Evolutionary conservation across 805 yeast genomes (phyloP), one percentile per base, ranked within the genome.

Genomic region (Pichia cabralensis): DNA sequence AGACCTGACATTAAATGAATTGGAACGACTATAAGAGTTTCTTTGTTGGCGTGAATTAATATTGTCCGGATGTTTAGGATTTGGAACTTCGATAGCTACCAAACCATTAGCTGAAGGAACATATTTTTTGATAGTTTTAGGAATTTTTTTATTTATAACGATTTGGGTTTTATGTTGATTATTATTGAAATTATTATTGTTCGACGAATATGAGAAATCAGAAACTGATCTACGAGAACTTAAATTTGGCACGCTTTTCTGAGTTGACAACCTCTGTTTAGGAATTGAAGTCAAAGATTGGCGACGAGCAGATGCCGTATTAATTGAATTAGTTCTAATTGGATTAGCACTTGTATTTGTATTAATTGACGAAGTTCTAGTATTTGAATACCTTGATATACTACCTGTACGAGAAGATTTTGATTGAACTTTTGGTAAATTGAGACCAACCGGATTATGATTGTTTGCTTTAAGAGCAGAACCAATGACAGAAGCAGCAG

Each of bases 21-120:
- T n/a, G n/a, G n/a, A n/a, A n/a, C n/a, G n/a, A n/a, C n/a, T n/a
- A n/a, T n/a, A 27, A n/a, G 31, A 21, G 5, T 26, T 22, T 8
- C 11, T 6, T 11, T 27, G 28, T 6, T 10, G 6, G 8, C n/a
- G 30, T 4, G 17, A 9, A 6, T 7, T 14, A 23, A 35, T 35
- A 20, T 36, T 36, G 16, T 40, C 39, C 14, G 39, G 46, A 31
- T 42, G 41, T 17, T 37, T 33, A 6, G 48, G 45, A 10, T 65
- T 67, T 0, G 85, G 82, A 4, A 80, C 86, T 45, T 80, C 88
- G 5, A 80, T 62, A 8, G 78, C 65, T 32, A 76, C 69, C 36
- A 80, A 63, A 11, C 92, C 92, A 45, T 72, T 66, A 4, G 82
- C 76, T 2, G 85, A 77, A 2, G 92, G 89, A 30, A 80, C 66